These are phyloP conservation scores for Globisporangium heterothallicum DNA, from an alignment of 352 stramenopile genomes.

Conservation along the genomic window DNA sequence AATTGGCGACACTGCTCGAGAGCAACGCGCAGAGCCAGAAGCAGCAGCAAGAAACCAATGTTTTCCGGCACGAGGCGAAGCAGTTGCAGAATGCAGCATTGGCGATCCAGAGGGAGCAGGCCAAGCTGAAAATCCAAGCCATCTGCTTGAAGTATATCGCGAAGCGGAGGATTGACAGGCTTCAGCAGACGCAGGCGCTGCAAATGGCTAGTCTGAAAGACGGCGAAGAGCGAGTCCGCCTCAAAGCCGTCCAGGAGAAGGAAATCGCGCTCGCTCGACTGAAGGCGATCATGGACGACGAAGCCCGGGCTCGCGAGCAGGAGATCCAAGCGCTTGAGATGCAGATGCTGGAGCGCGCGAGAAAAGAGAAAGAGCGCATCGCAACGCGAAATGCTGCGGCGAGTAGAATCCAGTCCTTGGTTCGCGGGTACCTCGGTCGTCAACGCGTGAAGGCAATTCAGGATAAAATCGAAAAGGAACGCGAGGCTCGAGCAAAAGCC, in stretches of 20 bases:
- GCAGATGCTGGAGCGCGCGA: slow-evolving; percentile 69
- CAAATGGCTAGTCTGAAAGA: slow-evolving; percentile 49
- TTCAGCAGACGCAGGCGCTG: slow-evolving; percentile 41
- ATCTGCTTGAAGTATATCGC: slow-evolving; percentile 52
- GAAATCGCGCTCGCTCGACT: slow-evolving; percentile 59
- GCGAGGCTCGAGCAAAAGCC: slow-evolving; percentile 43
- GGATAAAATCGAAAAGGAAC: slow-evolving; percentile 57
- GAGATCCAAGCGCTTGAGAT: slow-evolving; percentile 67
- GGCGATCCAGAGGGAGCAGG: slow-evolving; percentile 45
- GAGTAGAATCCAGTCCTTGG: slow-evolving; percentile 48
- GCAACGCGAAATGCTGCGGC: slow-evolving; percentile 41
- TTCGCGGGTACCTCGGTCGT: slow-evolving; percentile 53
- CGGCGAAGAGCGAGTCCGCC: slow-evolving; percentile 47
- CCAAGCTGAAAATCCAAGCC: slow-evolving; percentile 57
- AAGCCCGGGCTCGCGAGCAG: slow-evolving; percentile 52
- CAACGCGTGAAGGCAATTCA: slow-evolving; percentile 51
- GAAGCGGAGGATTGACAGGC: slow-evolving; percentile 30
- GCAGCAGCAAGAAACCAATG: slow-evolving; percentile 25
- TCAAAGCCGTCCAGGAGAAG: slow-evolving; percentile 59
- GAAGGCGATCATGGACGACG: slow-evolving; percentile 69
- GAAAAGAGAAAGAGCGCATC: slow-evolving; percentile 58
- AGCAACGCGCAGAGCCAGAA: slow-evolving; percentile 25
- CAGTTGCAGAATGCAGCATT: slow-evolving; percentile 35
- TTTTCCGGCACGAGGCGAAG: slow-evolving; percentile 35
- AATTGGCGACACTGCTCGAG: slow-evolving; percentile 43